Conservation (phyloP, 2,329 filamentous ascomycete species). For the Penicillium sp. region DNA sequence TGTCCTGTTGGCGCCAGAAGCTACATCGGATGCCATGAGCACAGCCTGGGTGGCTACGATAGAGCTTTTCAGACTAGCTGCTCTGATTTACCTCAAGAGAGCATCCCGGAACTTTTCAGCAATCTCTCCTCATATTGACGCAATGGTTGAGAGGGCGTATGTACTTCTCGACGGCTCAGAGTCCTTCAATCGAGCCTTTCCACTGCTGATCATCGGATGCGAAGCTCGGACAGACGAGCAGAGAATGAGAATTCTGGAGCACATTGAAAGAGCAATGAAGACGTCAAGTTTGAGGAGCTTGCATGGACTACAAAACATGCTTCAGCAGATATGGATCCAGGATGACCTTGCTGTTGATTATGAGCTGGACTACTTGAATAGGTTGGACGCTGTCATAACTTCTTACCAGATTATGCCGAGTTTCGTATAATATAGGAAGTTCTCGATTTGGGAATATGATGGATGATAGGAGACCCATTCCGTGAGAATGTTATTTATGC, state of each 20-base stretch:
- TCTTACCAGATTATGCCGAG: slow-evolving; percentile 10
- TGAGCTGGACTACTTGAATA: slow-evolving; percentile 11
- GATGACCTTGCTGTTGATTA: slow-evolving; percentile 11
- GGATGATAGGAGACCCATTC: not conserved
- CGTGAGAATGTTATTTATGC: too few species aligned
- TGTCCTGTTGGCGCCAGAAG: slow-evolving; percentile 6
- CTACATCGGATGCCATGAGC: slow-evolving; percentile 6
- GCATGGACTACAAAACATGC: slow-evolving; percentile 6
- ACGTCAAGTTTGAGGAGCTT: slow-evolving; percentile 11
- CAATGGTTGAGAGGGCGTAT: slow-evolving; percentile 11
- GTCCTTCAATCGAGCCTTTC: slow-evolving; percentile 6
- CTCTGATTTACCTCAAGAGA: slow-evolving; percentile 11
- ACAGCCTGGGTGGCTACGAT: slow-evolving; percentile 9
- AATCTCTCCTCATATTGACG: slow-evolving; percentile 6
- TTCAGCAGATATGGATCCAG: slow-evolving; percentile 12
- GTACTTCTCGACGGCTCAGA: slow-evolving; percentile 6
- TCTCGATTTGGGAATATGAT: not conserved
- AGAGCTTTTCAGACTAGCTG: slow-evolving; percentile 11
- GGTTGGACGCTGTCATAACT: slow-evolving; percentile 6
- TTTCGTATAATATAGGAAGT: slow-evolving; percentile 9
- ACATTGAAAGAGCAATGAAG: slow-evolving; percentile 8
- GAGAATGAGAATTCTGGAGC: slow-evolving; percentile 8
- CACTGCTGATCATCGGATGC: slow-evolving; percentile 10
- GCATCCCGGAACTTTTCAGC: slow-evolving; percentile 12
- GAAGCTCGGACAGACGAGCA: slow-evolving; percentile 11